Base-by-base conservation (phyloP, 257 asterid genomes). In the Solanum chmielewskii region DNA sequence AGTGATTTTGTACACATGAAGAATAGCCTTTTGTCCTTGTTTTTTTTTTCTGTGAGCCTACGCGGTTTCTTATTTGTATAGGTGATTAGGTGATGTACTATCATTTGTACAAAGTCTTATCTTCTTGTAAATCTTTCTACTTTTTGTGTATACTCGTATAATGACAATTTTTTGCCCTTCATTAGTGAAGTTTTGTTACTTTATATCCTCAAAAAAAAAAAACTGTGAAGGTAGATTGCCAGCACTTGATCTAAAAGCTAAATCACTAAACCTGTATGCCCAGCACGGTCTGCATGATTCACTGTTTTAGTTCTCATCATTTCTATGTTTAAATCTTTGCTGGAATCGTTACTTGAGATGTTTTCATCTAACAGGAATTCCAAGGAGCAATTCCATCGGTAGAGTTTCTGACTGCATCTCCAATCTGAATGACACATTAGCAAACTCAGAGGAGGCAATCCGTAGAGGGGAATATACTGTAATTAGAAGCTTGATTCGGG, bases 401-500 rank as follows among this genome's bases (percentile, higher is more conserved):
- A 94, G 91, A 92, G 88, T 96, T 88, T 91, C 96, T 87, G 98
- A 93, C 87, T 93, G 93, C 88, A 87, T 91, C 88, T 90, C 96
- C 49, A 92, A 91, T 88, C 90, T 94, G 80, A 88, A 90, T 88
- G 92, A 92, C 20, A 95, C 92, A 89, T 87, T 93, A 83, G 94
- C 96, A 64, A 94, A 92, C 92, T 92, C 96, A 16, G 98, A 94
- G 90, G 99, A 95, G 91, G 93, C 98, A 86, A 92, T 95, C 86
- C 97, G 93, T 83, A 93, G 97, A 92, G 99, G 99, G 89, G 99
- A 96, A 90, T 96, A 96, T 92, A 89, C 96, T 77, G 98, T 95
- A 87, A 94, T 96, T 91, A 93, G 99, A 93, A 96, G 99, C 91
- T 94, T 96, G 90, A 94, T 94, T 89, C 95, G 99, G 87, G 99